Conservation (phyloP, 345 rosid genomes). For the sweet orange (Citrus sinensis) region DVS_A1.0 CM039168.1:318501-319000, state of each 20-base stretch:
- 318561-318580: conserved; percentile 47
- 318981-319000: conserved; percentile 32
- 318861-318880: conserved; percentile 60
- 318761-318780: not conserved
- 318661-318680: conserved; percentile 62
- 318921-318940: conserved; percentile 31
- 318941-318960: conserved; percentile 39
- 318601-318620: conserved; percentile 50
- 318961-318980: conserved; percentile 50
- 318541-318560: conserved; percentile 9
- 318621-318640: conserved; percentile 56
- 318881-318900: conserved; percentile 36
- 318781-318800: not conserved
- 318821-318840: conserved; percentile 62
- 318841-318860: conserved; percentile 59
- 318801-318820: conserved; percentile 57
- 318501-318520: conserved; percentile 41
- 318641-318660: conserved; percentile 44
- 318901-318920: conserved; percentile 26
- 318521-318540: conserved; percentile 26
- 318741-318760: conserved; percentile 8
- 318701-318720: conserved; percentile 54
- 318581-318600: conserved; percentile 56
- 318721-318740: conserved; percentile 34
- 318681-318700: conserved; percentile 57